Conservation (phyloP, 2,329 filamentous ascomycete genomes). For the Triangularia verruculosa region DNA sequence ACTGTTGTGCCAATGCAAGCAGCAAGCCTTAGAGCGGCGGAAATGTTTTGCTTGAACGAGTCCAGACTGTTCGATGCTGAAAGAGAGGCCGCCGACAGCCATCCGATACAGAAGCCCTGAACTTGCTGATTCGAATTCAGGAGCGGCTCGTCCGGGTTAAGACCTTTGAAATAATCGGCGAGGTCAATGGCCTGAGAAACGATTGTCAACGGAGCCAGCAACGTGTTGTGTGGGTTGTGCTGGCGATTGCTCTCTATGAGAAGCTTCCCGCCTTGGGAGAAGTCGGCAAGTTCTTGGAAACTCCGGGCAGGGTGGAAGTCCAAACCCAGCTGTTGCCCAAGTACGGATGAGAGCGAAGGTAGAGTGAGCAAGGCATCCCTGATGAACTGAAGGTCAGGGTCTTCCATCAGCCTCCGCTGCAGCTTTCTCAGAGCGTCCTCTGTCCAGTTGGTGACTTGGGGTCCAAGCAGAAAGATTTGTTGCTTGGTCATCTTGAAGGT, state of each 20-base stretch:
- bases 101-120: conserved; percentile 20
- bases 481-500: neutral
- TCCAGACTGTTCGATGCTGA: neutral
- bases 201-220: neutral
- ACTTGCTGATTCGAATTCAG: neutral
- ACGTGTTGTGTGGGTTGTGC: neutral
- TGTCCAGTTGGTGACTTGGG: neutral
- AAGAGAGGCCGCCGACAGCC: conserved; percentile 13
- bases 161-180: neutral
- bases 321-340: neutral
- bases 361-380: neutral
- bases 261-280: neutral
- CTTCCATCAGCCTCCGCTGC: neutral
- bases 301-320: neutral
- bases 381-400: neutral
- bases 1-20: conserved; percentile 14
- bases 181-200: neutral
- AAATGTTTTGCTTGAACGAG: conserved; percentile 8
- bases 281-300: neutral
- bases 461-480: neutral
- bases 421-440: neutral
- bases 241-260: neutral
- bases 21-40: conserved; percentile 10
- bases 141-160: neutral
- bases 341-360: neutral